Base-by-base conservation (phyloP, 2,329 filamentous ascomycete species). In the Diplocarpon mali region DNA sequence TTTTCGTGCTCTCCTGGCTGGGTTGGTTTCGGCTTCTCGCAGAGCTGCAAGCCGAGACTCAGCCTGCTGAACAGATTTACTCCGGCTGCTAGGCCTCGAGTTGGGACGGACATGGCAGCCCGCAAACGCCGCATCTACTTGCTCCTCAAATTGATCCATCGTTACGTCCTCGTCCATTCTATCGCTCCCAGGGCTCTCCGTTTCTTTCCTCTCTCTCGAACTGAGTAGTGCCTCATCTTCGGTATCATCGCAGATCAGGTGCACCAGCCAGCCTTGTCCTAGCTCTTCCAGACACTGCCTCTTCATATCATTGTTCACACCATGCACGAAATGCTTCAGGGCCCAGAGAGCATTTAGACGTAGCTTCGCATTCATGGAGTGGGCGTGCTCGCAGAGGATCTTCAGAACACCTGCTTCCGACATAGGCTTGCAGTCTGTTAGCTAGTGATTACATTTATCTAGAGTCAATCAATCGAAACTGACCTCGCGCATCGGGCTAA, bases 301-400 rank as follows among this genome's bases (percentile, higher is more conserved):
- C 64, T 92, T 94, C 53, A 85, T 69, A 11, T 82, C 75, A 36
- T 82, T 78, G 14, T 75, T 73, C 5, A 84, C 77, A 16, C 78
- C 80, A 51, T 84, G 75, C 2, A 94, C 82, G 40, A 95, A 73
- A 64, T 96, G 87, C 61, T 96, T 96, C 46, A 98, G 68, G 5
- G 88, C 87, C 90, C 92, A 98, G 1, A 98, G 66, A 16, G 89
- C 88, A 56, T 92, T 88, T 20, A 93, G 71, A 17, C 87, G 78
- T 42, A 96, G 69, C 38, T 80, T 77, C n/a, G 83, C 75, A 57
- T 90, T 85, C 38, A 75, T 72, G 0, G 85, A 92, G 61, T 85
- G 85, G 1, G 89, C 87, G 60, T 95, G 85, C 54, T 85, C 77
- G 58, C 88, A 94, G 1, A 96, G 69, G 0, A 83, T 75, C 49